Evolutionary conservation across 2,329 filamentous ascomycete genomes (phyloP), one percentile per base, ranked within the genome.

Genomic region (Leptographium lundbergii): DNA sequence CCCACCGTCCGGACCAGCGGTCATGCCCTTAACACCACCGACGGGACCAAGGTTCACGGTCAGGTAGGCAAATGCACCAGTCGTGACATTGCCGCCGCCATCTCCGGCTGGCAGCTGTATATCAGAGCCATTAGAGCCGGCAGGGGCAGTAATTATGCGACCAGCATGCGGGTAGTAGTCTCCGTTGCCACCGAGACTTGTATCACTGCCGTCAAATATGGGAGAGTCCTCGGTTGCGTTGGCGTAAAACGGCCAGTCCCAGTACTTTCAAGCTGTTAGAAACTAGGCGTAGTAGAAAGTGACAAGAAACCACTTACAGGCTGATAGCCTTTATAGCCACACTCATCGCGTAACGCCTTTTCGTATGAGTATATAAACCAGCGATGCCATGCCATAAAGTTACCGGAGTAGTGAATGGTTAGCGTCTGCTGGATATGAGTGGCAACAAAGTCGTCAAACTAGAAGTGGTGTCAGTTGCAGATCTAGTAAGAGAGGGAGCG

Each of bases 41-140:
- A 69, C 65, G 11, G 70, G 70, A 4, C 71, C 71, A 25, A 74
- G 63, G 58, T 70, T 70, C 54, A 73, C 65, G 0, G 65, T 67
- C 63, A 70, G 67, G 62, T 70, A 70, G 24, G 66, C 67, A 3
- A 80, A 71, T 0, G 78, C 77, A 0, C 77, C 77, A 2, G 68
- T 72, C 11, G 65, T 69, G 1, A 82, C 70, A 64, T 74, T 81
- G 9, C 79, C 79, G 53, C 80, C 79, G n/a, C 80, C 80, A 0
- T 69, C 68, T 25, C 77, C 79, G 0, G 73, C 70, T 2, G 58
- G 73, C n/a, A 74, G 45, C 55, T 61, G 60, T 34, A 59, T 64
- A 48, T 59, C 58, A 14, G 59, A 63, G 34, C 64, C 66, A n/a
- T 66, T 65, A 53, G 67, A 63, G 45, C 65, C 64, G 3, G 65